A percentile compares a stretch with the other conserved stretches of the same genome.
phyloP scores from a whole-genome alignment of 768 basidiomycete genomes.

The Termitomyces sp. region DNA sequence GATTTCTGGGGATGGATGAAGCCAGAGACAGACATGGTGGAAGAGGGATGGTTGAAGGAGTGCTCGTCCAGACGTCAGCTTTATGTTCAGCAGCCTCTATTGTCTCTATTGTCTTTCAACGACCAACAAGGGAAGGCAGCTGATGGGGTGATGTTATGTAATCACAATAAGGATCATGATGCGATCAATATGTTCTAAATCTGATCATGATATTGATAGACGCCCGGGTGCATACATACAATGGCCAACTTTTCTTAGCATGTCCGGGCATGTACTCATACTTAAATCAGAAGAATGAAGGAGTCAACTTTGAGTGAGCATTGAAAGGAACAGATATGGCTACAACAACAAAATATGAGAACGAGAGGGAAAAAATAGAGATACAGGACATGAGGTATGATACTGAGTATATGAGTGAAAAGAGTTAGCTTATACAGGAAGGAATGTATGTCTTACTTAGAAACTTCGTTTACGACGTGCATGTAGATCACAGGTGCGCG shows the following conservation, averaged over 20 bases:
- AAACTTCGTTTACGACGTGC: slow-evolving; percentile 40
- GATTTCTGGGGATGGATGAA: background rate
- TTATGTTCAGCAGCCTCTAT: slow-evolving; percentile 22
- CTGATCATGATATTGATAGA: background rate
- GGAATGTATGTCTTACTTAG: slow-evolving; percentile 14
- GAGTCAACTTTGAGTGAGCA: background rate
- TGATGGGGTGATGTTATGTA: slow-evolving; percentile 16
- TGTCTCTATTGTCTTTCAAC: slow-evolving; percentile 17
- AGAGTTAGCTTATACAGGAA: background rate
- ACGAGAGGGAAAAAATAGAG: background rate
- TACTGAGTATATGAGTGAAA: background rate
- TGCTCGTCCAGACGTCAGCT: slow-evolving; percentile 3
- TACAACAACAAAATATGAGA: background rate
- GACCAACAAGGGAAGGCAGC: background rate
- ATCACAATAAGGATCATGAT: slow-evolving; percentile 26
- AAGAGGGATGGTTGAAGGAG: slow-evolving; percentile 13
- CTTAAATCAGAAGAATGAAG: background rate
- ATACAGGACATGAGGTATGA: background rate
- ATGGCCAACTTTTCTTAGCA: too few relatives aligned
- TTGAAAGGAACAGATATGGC: slow-evolving; percentile 1
- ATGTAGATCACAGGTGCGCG: slow-evolving; percentile 32
- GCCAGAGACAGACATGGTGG: background rate
- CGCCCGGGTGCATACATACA: too few relatives aligned
- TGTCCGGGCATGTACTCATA: too few relatives aligned
- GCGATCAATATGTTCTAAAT: background rate